Conservation (phyloP, 164 flowering plant species). For the Taxillus chinensis region DNA sequence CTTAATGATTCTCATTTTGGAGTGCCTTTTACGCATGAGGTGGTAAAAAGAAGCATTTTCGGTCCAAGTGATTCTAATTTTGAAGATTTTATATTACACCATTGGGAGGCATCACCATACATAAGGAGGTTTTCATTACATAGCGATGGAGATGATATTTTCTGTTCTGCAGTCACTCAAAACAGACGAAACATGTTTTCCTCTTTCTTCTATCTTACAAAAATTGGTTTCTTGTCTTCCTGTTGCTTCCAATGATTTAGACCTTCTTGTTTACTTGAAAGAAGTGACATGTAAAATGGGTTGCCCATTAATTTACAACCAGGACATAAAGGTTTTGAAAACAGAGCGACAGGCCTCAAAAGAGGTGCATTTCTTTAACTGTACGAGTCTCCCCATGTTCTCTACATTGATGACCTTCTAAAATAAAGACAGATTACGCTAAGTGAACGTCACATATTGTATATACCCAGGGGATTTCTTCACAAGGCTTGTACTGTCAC, state of each 20-base stretch:
- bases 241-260: slow-evolving; percentile 55
- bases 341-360: slow-evolving; percentile 22
- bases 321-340: slow-evolving; percentile 58
- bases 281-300: slow-evolving; percentile 45
- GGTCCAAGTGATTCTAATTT: slow-evolving; percentile 21
- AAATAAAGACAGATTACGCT: slow-evolving; percentile 39
- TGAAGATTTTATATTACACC: slow-evolving; percentile 31
- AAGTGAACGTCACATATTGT: slow-evolving; percentile 61
- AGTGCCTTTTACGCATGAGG: slow-evolving; percentile 9
- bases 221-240: slow-evolving; percentile 56
- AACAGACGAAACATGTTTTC: slow-evolving; percentile 16
- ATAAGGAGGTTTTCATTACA: slow-evolving; percentile 15
- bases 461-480: slow-evolving; percentile 76
- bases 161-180: slow-evolving; percentile 22
- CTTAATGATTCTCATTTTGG: slow-evolving; percentile 13
- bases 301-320: slow-evolving; percentile 42
- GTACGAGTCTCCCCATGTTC: slow-evolving; percentile 11
- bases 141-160: slow-evolving; percentile 17
- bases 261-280: slow-evolving; percentile 39
- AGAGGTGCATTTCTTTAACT: slow-evolving; percentile 43
- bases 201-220: slow-evolving; percentile 32
- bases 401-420: slow-evolving; percentile 18
- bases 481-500: slow-evolving; percentile 57
- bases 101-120: slow-evolving; percentile 56
- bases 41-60: slow-evolving; percentile 30